Evolutionary conservation across 208 protist genomes (phyloP).

Genomic region (Leishmania martiniquensis): DNA sequence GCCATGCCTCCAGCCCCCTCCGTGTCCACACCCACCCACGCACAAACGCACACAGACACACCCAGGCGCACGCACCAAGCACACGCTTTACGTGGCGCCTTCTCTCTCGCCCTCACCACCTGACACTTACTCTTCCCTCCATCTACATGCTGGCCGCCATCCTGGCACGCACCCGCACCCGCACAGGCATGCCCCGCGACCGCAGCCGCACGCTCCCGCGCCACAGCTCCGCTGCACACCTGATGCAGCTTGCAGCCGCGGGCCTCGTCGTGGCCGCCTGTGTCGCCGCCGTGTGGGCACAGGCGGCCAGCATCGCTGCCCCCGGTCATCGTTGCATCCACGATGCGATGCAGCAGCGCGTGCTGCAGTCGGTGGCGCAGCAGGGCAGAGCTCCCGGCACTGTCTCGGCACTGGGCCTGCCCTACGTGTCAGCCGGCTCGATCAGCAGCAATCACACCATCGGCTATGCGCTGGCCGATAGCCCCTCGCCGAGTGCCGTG

Average conservation of each 20-base stretch:
- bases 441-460: no score
- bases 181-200: not conserved
- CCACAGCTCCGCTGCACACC: slow-evolving; percentile 1
- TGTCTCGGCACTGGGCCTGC: slow-evolving; percentile 9
- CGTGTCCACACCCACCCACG: no score
- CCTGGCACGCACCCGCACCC: not conserved
- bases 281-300: not conserved
- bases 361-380: not conserved
- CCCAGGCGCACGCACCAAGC: no score
- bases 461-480: slow-evolving; percentile 6
- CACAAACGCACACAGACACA: no score
- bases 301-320: no score
- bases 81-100: no score
- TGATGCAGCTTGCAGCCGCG: slow-evolving; percentile 12
- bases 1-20: no score
- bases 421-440: not conserved
- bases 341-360: slow-evolving; percentile 30
- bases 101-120: not conserved
- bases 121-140: not conserved
- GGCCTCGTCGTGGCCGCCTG: slow-evolving; percentile 2
- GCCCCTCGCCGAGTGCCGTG: no score
- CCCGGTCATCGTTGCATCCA: slow-evolving; percentile 23
- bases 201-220: not conserved
- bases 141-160: not conserved
- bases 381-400: not conserved